Conservation (phyloP, 441 rosid species). For the Syzygium syzygioides region DNA sequence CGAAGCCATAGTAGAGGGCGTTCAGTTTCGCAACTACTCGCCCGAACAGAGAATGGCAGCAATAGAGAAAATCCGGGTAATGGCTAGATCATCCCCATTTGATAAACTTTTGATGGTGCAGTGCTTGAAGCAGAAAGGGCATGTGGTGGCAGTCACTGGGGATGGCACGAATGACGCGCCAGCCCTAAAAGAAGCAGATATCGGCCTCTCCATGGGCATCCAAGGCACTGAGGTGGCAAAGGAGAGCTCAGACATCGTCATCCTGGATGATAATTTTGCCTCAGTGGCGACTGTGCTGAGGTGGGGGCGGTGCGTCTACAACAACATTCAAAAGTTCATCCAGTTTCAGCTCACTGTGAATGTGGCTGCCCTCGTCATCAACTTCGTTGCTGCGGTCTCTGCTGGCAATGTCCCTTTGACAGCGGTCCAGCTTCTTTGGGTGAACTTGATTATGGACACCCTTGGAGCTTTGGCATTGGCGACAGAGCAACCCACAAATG, state of each 20-base stretch:
- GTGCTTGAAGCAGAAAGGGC: constrained; percentile 1
- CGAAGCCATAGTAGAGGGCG: background rate
- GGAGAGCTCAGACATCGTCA: constrained; percentile 9
- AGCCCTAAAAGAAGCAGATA: constrained; percentile 2
- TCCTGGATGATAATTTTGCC: constrained; percentile 6
- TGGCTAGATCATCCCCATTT: constrained; percentile 5
- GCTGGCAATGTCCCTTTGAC: constrained; percentile 3
- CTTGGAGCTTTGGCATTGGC: constrained; percentile 14
- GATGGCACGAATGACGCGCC: constrained; percentile 12
- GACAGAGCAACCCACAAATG: constrained; percentile 4
- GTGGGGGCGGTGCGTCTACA: constrained; percentile 10
- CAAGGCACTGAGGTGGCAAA: constrained; percentile 11
- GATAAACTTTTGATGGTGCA: constrained; percentile 10
- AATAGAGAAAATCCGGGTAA: constrained; percentile 1
- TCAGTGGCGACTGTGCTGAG: background rate
- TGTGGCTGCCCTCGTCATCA: constrained; percentile 9
- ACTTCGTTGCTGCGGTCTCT: constrained; percentile 6
- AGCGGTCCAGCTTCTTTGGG: constrained; percentile 6
- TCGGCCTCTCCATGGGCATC: constrained; percentile 11
- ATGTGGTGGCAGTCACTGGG: constrained; percentile 10
- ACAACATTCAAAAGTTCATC: constrained; percentile 10
- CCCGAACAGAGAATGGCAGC: background rate
- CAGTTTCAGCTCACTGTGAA: constrained; percentile 15
- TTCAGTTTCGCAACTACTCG: background rate
- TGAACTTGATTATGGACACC: constrained; percentile 9